These are phyloP conservation scores for Tylopilus rubrobrunneus DNA, from an alignment of 768 basidiomycete species.

Conservation along the genomic window DNA sequence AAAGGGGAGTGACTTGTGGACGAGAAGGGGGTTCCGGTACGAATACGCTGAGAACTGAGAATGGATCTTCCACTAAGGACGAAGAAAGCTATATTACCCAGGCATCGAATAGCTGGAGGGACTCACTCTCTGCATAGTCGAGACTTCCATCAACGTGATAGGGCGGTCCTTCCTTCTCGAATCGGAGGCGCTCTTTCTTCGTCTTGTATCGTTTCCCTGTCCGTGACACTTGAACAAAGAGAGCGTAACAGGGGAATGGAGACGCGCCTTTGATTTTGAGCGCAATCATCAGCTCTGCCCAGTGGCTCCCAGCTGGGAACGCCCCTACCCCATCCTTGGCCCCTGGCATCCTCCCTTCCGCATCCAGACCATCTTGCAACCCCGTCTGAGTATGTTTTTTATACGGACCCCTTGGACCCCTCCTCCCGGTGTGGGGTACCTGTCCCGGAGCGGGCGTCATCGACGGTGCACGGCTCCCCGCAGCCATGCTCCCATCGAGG, in stretches of 20 bases:
- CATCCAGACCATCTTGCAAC: slow-evolving; percentile 51
- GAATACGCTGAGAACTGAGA: slow-evolving; percentile 59
- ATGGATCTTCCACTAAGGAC: slow-evolving; percentile 71
- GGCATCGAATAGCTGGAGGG: background rate
- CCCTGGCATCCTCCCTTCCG: slow-evolving; percentile 71
- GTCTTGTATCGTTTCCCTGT: slow-evolving; percentile 70
- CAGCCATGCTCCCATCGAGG: slow-evolving; percentile 38
- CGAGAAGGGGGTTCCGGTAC: slow-evolving; percentile 55
- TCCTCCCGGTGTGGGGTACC: slow-evolving; percentile 21
- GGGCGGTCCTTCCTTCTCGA: slow-evolving; percentile 75
- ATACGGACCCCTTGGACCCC: slow-evolving; percentile 51
- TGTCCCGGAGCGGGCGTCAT: slow-evolving; percentile 35
- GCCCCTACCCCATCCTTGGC: slow-evolving; percentile 71
- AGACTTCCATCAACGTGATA: slow-evolving; percentile 69
- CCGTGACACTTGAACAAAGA: background rate
- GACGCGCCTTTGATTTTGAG: slow-evolving; percentile 68
- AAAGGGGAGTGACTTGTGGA: slow-evolving; percentile 57
- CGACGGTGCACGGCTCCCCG: slow-evolving; percentile 45
- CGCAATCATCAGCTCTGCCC: slow-evolving; percentile 65
- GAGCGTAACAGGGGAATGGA: background rate
- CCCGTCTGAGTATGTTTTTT: slow-evolving; percentile 44
- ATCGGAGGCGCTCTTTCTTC: slow-evolving; percentile 75
- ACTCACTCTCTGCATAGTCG: slow-evolving; percentile 66
- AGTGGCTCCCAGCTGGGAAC: slow-evolving; percentile 64
- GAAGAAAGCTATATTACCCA: background rate